Percentiles rank a stretch among this genome's conserved stretches.
Conservation (phyloP, 305 asterid genomes). For the Andrographis paniculata region DNA sequence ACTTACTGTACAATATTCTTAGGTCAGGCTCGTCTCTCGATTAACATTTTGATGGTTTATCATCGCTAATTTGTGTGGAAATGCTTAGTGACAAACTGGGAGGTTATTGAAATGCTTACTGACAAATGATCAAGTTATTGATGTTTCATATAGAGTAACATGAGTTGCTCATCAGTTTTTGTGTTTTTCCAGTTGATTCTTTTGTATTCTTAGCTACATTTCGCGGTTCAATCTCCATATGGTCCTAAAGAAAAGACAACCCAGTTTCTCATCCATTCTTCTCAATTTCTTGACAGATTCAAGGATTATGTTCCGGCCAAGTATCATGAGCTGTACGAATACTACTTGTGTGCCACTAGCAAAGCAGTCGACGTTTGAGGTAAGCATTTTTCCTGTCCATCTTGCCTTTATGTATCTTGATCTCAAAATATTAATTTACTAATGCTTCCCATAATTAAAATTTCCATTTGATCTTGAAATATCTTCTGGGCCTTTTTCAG, state of each 20-base stretch:
- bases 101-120: neutral
- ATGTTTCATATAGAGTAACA: too few relatives aligned
- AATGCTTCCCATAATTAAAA: too few relatives aligned
- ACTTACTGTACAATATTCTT: constrained; percentile 8
- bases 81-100: too few relatives aligned
- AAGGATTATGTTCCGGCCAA: constrained; percentile 71
- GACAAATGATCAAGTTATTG: too few relatives aligned
- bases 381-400: constrained; percentile 25
- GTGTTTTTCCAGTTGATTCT: neutral
- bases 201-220: neutral
- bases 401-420: too few relatives aligned
- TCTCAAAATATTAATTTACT: too few relatives aligned
- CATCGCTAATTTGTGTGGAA: neutral
- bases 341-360: constrained; percentile 30
- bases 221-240: neutral
- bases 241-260: neutral
- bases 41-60: neutral
- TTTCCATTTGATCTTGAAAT: too few relatives aligned
- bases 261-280: constrained; percentile 13
- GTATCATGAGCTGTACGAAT: constrained; percentile 63
- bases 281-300: constrained; percentile 47
- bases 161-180: neutral
- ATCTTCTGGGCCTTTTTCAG: too few relatives aligned
- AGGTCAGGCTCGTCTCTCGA: constrained; percentile 12
- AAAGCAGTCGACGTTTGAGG: constrained; percentile 31